Evolutionary conservation across 2,329 filamentous ascomycete species (phyloP).

Genomic region (Phialophora tarda): DNA sequence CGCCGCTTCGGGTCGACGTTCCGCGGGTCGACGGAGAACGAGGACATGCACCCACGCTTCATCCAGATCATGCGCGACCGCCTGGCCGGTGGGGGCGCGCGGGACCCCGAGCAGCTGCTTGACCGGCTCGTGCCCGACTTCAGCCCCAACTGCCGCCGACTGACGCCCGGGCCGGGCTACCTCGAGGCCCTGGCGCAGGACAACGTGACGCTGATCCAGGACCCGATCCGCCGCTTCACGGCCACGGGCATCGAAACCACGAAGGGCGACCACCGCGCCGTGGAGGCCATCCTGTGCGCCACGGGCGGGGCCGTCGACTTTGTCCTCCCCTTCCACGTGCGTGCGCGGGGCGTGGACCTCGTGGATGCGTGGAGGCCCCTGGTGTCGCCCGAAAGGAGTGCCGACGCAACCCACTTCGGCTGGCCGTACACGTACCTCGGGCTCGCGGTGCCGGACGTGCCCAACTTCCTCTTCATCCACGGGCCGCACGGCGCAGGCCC

Average conservation of each 20-base stretch:
- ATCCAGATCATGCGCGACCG: slow-evolving; percentile 36
- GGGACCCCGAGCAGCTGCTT: slow-evolving; percentile 45
- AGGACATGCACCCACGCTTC: slow-evolving; percentile 28
- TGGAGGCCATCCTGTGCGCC: slow-evolving; percentile 45
- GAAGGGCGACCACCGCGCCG: slow-evolving; percentile 35
- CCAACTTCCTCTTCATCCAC: slow-evolving; percentile 53
- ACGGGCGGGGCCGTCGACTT: slow-evolving; percentile 48
- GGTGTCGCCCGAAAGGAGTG: too few relatives aligned
- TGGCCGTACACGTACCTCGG: slow-evolving; percentile 49
- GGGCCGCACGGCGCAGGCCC: slow-evolving; percentile 56
- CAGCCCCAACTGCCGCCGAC: slow-evolving; percentile 48
- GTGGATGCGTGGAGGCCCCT: slow-evolving; percentile 42
- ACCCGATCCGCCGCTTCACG: slow-evolving; percentile 64
- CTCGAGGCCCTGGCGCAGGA: slow-evolving; percentile 67
- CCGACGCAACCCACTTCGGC: slow-evolving; percentile 42
- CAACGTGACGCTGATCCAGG: slow-evolving; percentile 67
- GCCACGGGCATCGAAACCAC: slow-evolving; percentile 52
- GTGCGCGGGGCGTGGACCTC: slow-evolving; percentile 39
- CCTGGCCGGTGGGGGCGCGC: slow-evolving; percentile 20
- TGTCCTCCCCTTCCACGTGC: slow-evolving; percentile 45
- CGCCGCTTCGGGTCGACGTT: slow-evolving; percentile 37
- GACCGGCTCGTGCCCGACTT: slow-evolving; percentile 50
- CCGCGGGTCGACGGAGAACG: slow-evolving; percentile 33
- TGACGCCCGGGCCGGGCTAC: slow-evolving; percentile 69
- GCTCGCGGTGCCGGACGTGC: slow-evolving; percentile 47